Conservation (phyloP, 2,329 filamentous ascomycete species). For the Chalaropsis thielavioides region DNA sequence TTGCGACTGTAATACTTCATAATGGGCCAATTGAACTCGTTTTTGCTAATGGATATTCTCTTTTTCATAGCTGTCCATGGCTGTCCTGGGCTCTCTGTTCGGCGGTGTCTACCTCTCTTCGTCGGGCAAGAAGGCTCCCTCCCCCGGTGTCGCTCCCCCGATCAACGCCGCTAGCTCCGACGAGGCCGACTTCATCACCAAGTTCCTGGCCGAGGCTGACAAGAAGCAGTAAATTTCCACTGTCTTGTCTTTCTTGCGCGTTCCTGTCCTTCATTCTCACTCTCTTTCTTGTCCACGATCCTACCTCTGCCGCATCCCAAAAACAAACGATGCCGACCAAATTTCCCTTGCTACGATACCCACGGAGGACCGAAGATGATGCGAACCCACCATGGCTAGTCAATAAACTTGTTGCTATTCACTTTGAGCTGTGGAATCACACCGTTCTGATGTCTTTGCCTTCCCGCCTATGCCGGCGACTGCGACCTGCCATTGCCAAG, state of each 20-base stretch:
- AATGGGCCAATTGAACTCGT: neutral
- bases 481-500: neutral
- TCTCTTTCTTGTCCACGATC: neutral
- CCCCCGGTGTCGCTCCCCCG: conserved; percentile 36
- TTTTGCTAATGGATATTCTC: conserved; percentile 18
- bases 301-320: neutral
- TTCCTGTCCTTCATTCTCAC: neutral
- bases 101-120: conserved; percentile 33
- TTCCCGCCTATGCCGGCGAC: neutral
- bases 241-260: neutral
- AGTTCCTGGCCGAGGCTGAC: conserved; percentile 31
- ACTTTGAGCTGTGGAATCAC: neutral
- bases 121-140: conserved; percentile 31
- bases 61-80: conserved; percentile 36
- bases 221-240: conserved; percentile 16
- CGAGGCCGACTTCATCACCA: conserved; percentile 48
- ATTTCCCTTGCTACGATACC: neutral
- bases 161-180: conserved; percentile 49
- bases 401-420: conserved; percentile 1
- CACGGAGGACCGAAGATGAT: neutral
- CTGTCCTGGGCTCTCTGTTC: conserved; percentile 38
- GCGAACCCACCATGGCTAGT: neutral
- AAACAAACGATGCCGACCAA: neutral
- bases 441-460: neutral
- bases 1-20: neutral